Conservation (phyloP, 1,284 basidiomycete genomes). For the Ustilago trichophora region DNA sequence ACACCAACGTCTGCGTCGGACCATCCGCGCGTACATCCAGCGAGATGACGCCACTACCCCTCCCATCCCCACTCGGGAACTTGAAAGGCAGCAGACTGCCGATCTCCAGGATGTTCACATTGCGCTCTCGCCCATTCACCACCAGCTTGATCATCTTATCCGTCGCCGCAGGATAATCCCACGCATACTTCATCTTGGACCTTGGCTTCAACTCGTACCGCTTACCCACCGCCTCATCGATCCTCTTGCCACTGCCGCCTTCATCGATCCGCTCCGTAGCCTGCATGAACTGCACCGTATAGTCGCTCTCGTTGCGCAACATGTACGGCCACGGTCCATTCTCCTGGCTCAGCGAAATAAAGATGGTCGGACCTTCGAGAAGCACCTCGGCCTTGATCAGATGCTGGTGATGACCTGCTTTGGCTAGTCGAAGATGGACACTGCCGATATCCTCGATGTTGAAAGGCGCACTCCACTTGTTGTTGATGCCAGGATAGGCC, state of each 20-base stretch:
- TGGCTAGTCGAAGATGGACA: conserved; percentile 78
- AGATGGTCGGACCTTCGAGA: conserved; percentile 88
- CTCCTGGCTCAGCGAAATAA: conserved; percentile 78
- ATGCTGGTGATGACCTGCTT: conserved; percentile 67
- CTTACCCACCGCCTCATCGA: conserved; percentile 57
- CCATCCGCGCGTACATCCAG: conserved; percentile 93
- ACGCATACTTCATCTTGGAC: conserved; percentile 79
- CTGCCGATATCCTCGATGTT: conserved; percentile 90
- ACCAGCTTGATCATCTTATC: conserved; percentile 82
- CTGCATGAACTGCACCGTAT: conserved; percentile 79
- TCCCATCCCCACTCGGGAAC: conserved; percentile 69
- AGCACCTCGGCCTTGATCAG: conserved; percentile 84
- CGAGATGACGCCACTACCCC: conserved; percentile 75
- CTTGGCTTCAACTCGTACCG: conserved; percentile 73
- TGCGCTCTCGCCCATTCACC: conserved; percentile 75
- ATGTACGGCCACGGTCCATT: conserved; percentile 83
- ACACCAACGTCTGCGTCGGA: conserved; percentile 83
- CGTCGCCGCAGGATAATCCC: conserved; percentile 88
- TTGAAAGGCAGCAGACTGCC: conserved; percentile 90
- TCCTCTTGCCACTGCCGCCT: conserved; percentile 18
- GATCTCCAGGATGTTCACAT: conserved; percentile 94
- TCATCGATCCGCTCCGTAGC: conserved; percentile 41
- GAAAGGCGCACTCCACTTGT: conserved; percentile 88
- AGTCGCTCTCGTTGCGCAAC: conserved; percentile 88
- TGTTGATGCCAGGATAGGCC: conserved; percentile 83